Evolutionary conservation across 208 protist species (phyloP), one percentile per base, ranked within the genome.

Genomic region (Trypanosoma platydactyli): DNA sequence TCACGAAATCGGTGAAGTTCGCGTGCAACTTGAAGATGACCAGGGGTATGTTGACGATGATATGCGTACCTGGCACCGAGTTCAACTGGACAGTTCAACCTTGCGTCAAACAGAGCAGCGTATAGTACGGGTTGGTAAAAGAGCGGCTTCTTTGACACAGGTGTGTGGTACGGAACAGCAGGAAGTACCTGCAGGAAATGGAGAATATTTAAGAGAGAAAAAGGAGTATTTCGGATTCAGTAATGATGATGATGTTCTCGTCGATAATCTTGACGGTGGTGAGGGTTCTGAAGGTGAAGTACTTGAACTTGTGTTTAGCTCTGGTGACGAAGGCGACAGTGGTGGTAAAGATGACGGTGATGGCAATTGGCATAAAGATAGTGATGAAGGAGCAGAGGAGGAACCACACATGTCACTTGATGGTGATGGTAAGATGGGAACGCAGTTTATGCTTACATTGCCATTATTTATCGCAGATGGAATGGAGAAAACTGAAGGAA

Each of bases 251-350:
- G 63, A 44, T 22, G 30, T 1, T 16, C 11, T 11, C 2, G n/a
- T 4, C 16, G 24, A 49, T 50, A 9, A 53, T 22, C n/a, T 44
- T 29, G 24, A 61, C 29, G 29, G 38, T 41, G 18, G 41, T 44
- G 45, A 29, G 24, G 35, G 11, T 12, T 38, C 11, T 5, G 56
- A 48, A 11, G 53, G 49, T 12, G 64, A 63, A 16, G 64, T 71
- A 42, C 64, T 71, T 54, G 68, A 67, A 25, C 51, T 73, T 24
- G 53, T 62, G 1, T 46, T 73, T 56, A 52, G 25, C 3, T 56
- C 59, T 18, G 53, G 66, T 33, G 49, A 50, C 29, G 46, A 49
- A 29, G 24, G 45, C 15, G 35, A 49, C 1, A 22, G 25, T 49
- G 35, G 44, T 38, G 15, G 15, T 25, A 1, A 38, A 6, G 24